Base-by-base conservation (phyloP, 345 rosid species). In the Eutrema yunnanense region DNA sequence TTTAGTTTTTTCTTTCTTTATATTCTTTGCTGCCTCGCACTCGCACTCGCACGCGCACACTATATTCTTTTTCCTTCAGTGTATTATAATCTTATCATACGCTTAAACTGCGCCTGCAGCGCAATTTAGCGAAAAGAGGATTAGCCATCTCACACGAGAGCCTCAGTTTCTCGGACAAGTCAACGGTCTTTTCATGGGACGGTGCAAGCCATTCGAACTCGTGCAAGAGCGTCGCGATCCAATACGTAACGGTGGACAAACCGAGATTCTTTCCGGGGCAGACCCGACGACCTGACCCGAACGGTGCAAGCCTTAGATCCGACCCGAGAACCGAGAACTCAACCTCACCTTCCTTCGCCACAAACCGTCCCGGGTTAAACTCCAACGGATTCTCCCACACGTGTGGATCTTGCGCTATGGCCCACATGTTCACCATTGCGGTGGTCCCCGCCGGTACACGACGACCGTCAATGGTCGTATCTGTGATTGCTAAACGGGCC, bases 381-480 rank as follows among this genome's bases (percentile, higher is more conserved):
- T 73, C 73, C 36, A 82, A 78, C 1, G 98, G 91, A 80, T 87
- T 78, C 13, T 60, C 72, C 98, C 98, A 92, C 48, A 78, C 80
- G 1, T 81, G 50, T 4, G 86, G 90, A 69, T 92, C 98, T 60
- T 89, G 65, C 0, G 86, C 64, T 44, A 92, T 92, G 76, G 98
- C 98, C 98, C 98, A 92, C 98, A 92, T 92, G 81, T 92, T 92
- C 58, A 92, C 96, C 95, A 90, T 90, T 2, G 96, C 96, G 0
- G 95, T 92, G 79, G 98, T 92, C 73, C 95, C 95, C 5, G 53
- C 49, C 0, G 98, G 96, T 73, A 92, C 83, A 82, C 80, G 86
- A 76, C 76, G 75, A 32, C 95, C 96, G 50, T 86, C 98, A 33
- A 88, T 64, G 16, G 63, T 79, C 33, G 96, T 82, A 72, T 90